Evolutionary conservation across 176 grass and related monocot species (phyloP).

Genomic region (Tuctoria greenei): DNA sequence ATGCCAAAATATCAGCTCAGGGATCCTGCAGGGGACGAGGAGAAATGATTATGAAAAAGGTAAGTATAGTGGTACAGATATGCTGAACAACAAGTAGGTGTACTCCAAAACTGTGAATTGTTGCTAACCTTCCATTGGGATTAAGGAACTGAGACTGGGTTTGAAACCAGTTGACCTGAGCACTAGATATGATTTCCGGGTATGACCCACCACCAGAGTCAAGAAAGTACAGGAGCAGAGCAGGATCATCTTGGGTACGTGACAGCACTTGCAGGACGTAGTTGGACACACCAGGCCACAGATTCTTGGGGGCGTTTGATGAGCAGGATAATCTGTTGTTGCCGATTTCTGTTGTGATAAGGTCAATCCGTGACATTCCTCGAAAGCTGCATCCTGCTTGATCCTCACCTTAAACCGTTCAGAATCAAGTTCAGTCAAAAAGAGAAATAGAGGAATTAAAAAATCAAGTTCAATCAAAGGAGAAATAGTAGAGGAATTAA

Average conservation of each 20-base stretch:
- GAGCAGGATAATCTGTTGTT: constrained; percentile 54
- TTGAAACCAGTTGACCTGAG: constrained; percentile 64
- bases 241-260: constrained; percentile 27
- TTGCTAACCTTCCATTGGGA: constrained; percentile 55
- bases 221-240: constrained; percentile 70
- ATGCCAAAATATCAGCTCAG: constrained; percentile 88
- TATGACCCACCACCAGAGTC: constrained; percentile 92
- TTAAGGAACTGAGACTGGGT: constrained; percentile 50
- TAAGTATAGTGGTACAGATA: background rate
- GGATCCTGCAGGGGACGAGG: constrained; percentile 36
- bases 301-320: constrained; percentile 38
- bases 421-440: background rate
- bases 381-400: constrained; percentile 49
- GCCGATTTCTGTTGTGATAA: constrained; percentile 48
- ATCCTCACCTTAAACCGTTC: background rate
- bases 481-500: background rate
- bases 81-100: background rate
- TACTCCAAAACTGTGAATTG: background rate
- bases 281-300: constrained; percentile 90
- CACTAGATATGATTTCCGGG: constrained; percentile 62
- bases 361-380: constrained; percentile 53
- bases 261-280: constrained; percentile 68
- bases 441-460: background rate
- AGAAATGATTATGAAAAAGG: background rate
- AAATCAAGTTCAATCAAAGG: background rate